Base-by-base conservation (phyloP, 352 stramenopile genomes). In the Pythium apleroticum region DNA sequence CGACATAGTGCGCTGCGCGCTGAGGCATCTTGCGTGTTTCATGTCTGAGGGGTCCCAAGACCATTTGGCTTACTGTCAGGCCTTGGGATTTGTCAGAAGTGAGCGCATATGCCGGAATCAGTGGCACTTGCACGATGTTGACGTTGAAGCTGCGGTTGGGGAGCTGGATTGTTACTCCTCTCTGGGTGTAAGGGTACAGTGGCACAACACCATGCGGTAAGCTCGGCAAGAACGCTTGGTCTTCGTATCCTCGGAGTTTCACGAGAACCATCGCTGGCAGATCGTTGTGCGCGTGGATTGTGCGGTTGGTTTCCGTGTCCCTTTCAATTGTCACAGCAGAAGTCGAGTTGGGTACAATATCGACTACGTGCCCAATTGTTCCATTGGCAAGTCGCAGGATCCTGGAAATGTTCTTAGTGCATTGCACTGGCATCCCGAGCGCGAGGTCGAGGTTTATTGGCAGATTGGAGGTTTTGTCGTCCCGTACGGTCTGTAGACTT, bases 381-480 rank as follows among this genome's bases (percentile, higher is more conserved):
- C 60, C 52, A 24, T 67, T 61, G 3, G 60, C 39, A 8, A 67
- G 60, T 31, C 60, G 60, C 1, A 67, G 22, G 3, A 15, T 8
- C 6, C 12, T 17, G 5, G 27, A 52, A 0, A 67, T 39, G 39
- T 67, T 67, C 30, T 60, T 67, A 1, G 60, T 67, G 52, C 60
- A 67, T 15, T 66, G 60, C 0, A 45, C 50, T 2, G 17, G 19
- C 12, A 28, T 31, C 15, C 60, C 60, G 9, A 55, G 19, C 3
- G 52, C 39, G 0, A 67, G 4, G 19, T 67, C 60, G 17, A 67
- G 41, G 20, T 57, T 24, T 1, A 57, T 43, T 2, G 60, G 52
- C 28, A 67, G 31, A 1, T 41, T 41, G 24, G 24, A 14, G 1
- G 52, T 57, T 25, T 61, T 61, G 30, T 67, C 60, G 55, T 67